Evolutionary conservation across 78 protist genomes (phyloP).

Genomic region (Dictyostelium capitatum): DNA sequence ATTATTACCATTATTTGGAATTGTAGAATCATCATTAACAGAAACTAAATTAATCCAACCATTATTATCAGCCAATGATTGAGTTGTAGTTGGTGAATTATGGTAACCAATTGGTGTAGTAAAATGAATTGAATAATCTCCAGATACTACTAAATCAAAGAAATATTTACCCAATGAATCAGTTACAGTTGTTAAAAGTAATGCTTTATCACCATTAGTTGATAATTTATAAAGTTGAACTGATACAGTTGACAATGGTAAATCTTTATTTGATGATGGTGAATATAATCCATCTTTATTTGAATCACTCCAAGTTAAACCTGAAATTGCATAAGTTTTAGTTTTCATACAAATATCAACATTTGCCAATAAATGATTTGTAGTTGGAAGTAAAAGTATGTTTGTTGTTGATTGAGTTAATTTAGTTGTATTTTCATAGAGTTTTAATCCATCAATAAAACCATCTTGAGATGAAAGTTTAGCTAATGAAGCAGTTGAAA

Average conservation of each 20-base stretch:
- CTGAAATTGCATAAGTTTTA: background rate
- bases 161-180: slow-evolving; percentile 20
- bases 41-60: background rate
- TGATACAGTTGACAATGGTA: background rate
- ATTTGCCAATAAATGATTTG: background rate
- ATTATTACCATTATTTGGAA: background rate
- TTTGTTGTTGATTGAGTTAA: background rate
- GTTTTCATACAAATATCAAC: slow-evolving; percentile 17
- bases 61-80: slow-evolving; percentile 8
- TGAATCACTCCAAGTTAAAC: slow-evolving; percentile 1
- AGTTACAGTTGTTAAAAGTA: background rate
- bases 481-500: background rate
- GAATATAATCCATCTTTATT: background rate
- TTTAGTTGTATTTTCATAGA: background rate
- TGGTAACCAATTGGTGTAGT: background rate
- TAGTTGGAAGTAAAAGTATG: background rate
- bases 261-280: background rate
- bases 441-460: background rate
- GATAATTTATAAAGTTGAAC: background rate
- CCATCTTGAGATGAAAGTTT: background rate
- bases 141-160: slow-evolving; percentile 11
- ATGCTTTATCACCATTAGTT: background rate
- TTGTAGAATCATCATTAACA: background rate
- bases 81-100: background rate
- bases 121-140: slow-evolving; percentile 16